Conservation (phyloP, 2,329 filamentous ascomycete genomes). For the Cadophora malorum region DNA sequence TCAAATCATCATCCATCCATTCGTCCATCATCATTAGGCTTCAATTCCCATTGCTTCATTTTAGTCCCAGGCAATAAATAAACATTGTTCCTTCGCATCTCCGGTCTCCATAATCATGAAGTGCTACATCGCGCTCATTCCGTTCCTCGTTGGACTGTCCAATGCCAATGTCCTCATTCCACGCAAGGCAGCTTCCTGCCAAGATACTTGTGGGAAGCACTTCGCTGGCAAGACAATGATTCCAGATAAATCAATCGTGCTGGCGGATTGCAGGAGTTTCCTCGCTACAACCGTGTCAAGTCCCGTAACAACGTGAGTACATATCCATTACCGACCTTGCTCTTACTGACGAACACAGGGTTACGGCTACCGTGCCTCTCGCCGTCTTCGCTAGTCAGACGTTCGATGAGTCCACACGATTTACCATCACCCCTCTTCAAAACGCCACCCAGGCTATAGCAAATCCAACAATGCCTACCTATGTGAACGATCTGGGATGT, state of each 20-base stretch:
- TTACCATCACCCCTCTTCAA: slow-evolving; percentile 11
- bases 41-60: no score
- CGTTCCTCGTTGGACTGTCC: not conserved
- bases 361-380: slow-evolving; percentile 8
- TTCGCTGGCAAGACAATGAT: slow-evolving; percentile 17
- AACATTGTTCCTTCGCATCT: no score
- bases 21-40: not conserved
- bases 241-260: slow-evolving; percentile 12
- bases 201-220: slow-evolving; percentile 5
- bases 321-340: not conserved
- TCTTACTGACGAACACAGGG: not conserved
- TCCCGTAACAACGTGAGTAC: not conserved
- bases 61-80: no score
- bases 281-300: not conserved
- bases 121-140: not conserved
- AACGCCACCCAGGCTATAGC: not conserved
- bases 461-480: not conserved
- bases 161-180: not conserved
- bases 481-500: not conserved
- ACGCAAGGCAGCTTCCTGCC: slow-evolving; percentile 15
- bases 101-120: slow-evolving; percentile 13
- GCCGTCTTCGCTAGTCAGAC: slow-evolving; percentile 11
- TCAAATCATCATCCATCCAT: no score
- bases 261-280: slow-evolving; percentile 7
- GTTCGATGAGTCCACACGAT: not conserved